phyloP scores from a whole-genome alignment of 1,139 yeast genomes.

The Saccharomycopsis hybrid region DNA sequence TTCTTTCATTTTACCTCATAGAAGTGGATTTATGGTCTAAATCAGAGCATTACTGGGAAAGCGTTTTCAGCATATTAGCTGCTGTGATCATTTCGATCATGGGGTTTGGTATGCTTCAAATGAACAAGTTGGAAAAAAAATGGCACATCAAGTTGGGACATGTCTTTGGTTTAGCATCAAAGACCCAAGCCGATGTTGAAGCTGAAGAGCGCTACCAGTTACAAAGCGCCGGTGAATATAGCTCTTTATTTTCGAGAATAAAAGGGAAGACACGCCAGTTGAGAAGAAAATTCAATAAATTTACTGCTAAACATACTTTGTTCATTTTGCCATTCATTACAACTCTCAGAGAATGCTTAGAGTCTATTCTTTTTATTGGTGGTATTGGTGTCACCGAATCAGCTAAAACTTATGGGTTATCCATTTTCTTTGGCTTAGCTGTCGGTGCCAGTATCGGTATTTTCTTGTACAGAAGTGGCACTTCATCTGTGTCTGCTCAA shows the following conservation, averaged over 20 bases:
- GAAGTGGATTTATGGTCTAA: conserved; percentile 79
- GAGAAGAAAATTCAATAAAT: conserved; percentile 29
- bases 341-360: conserved; percentile 79
- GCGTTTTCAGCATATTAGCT: conserved; percentile 77
- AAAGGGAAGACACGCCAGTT: not conserved
- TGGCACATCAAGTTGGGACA: conserved; percentile 88
- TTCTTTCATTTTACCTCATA: conserved; percentile 73
- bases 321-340: conserved; percentile 75
- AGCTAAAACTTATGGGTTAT: conserved; percentile 72
- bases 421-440: conserved; percentile 65
- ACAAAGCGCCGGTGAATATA: not conserved
- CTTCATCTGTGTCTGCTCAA: conserved; percentile 61
- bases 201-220: not conserved
- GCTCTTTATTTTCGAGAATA: not conserved
- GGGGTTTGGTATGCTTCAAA: conserved; percentile 90
- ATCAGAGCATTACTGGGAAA: conserved; percentile 93
- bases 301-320: conserved; percentile 59
- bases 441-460: conserved; percentile 66
- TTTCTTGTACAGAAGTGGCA: conserved; percentile 70
- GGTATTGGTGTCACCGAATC: conserved; percentile 80
- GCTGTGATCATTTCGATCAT: conserved; percentile 74
- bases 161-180: conserved; percentile 48
- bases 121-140: conserved; percentile 85
- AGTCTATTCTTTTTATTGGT: conserved; percentile 82
- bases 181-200: conserved; percentile 26